Conservation (phyloP, 2,329 filamentous ascomycete species). For the Aspergillus eucalypticola region DNA sequence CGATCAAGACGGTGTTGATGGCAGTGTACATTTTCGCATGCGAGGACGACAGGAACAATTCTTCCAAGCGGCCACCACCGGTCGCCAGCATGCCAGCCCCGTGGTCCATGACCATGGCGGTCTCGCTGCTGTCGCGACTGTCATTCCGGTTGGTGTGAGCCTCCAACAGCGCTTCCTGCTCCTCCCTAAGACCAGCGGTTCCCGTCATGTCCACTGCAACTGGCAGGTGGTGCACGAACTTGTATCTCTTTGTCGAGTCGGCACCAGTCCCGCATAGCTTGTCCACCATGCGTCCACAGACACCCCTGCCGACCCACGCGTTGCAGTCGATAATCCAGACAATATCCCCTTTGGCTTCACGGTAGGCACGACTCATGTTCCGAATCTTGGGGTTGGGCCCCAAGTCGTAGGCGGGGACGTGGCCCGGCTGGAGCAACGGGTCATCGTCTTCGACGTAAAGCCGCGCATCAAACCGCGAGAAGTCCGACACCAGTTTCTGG, state of each 20-base stretch:
- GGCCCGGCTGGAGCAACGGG: slow-evolving; percentile 60
- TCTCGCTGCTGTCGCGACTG: slow-evolving; percentile 2
- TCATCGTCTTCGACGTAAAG: slow-evolving; percentile 83
- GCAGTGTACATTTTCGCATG: slow-evolving; percentile 98
- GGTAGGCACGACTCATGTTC: slow-evolving; percentile 90
- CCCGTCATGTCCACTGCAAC: slow-evolving; percentile 73
- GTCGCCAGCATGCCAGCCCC: slow-evolving; percentile 33
- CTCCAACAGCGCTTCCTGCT: slow-evolving; percentile 30
- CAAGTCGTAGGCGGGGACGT: slow-evolving; percentile 58
- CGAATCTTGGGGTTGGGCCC: slow-evolving; percentile 98
- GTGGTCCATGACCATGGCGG: slow-evolving; percentile 14
- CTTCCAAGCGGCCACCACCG: slow-evolving; percentile 82
- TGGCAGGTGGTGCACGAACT: slow-evolving; percentile 93
- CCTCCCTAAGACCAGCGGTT: slow-evolving; percentile 26
- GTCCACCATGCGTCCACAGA: slow-evolving; percentile 85
- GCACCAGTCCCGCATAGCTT: slow-evolving; percentile 69
- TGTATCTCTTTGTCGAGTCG: slow-evolving; percentile 59
- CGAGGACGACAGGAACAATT: slow-evolving; percentile 88
- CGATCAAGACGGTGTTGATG: slow-evolving; percentile 88
- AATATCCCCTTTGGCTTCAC: slow-evolving; percentile 82
- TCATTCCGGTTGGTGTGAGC: slow-evolving; percentile 17
- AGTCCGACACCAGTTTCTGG: slow-evolving; percentile 69
- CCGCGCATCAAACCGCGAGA: slow-evolving; percentile 68
- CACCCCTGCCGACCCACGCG: slow-evolving; percentile 81
- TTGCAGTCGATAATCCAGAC: slow-evolving; percentile 98